phyloP scores from a whole-genome alignment of 139 green algal genomes.

The Dunaliella sp. region DNA sequence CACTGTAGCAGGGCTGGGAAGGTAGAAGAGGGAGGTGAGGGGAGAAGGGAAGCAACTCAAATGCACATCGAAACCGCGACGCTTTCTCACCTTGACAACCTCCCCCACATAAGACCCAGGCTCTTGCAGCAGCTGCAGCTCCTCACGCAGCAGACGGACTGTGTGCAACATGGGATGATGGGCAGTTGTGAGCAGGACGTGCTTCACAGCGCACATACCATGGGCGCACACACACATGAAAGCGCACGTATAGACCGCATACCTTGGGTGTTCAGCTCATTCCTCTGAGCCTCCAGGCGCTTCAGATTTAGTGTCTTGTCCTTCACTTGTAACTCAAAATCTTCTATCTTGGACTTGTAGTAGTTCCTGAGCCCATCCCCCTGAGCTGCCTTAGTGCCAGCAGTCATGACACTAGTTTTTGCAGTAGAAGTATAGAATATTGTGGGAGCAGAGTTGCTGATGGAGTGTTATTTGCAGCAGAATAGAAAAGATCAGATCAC shows the following conservation, averaged over 20 bases:
- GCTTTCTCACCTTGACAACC: constrained; percentile 95
- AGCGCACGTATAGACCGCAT: background rate
- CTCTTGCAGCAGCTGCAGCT: constrained; percentile 97
- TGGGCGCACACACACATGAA: background rate
- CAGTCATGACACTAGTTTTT: background rate
- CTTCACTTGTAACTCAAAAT: constrained; percentile 86
- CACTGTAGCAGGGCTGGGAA: too few relatives aligned
- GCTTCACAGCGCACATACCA: background rate
- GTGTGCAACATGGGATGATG: constrained; percentile 27
- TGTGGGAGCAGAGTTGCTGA: too few relatives aligned
- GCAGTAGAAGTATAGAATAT: too few relatives aligned
- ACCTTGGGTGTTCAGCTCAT: constrained; percentile 98
- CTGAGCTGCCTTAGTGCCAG: background rate
- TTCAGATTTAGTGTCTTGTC: constrained; percentile 93
- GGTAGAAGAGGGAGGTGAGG: too few relatives aligned
- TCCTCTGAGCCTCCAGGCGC: constrained; percentile 96
- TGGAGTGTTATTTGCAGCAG: too few relatives aligned
- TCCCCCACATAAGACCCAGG: constrained; percentile 98
- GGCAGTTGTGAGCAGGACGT: too few relatives aligned
- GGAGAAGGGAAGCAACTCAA: too few relatives aligned
- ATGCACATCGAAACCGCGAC: too few relatives aligned
- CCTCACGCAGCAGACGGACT: constrained; percentile 94
- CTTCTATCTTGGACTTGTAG: constrained; percentile 87
- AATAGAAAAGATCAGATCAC: too few relatives aligned
- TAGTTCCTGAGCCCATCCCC: constrained; percentile 46